Evolutionary conservation across 75 land plant genomes (phyloP).

Genomic region (Picea glauca): DNA sequence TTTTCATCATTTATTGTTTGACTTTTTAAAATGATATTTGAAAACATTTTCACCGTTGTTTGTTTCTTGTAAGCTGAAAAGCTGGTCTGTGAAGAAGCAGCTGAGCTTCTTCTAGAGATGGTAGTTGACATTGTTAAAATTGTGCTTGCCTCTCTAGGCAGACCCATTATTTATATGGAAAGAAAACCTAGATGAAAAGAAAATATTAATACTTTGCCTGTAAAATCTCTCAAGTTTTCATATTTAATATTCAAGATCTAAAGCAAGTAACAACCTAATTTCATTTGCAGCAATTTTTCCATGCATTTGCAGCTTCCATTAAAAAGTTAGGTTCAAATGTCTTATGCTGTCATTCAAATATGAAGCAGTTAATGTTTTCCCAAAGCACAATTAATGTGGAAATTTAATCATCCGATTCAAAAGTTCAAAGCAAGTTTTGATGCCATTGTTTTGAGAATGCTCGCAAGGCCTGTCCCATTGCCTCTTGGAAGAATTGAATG

Average conservation of each 20-base stretch:
- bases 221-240: background rate
- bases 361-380: background rate
- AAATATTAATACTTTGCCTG: background rate
- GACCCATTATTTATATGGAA: background rate
- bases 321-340: background rate
- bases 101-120: background rate
- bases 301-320: background rate
- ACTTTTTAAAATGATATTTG: background rate
- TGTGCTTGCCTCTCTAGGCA: background rate
- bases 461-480: background rate
- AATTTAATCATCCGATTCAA: background rate
- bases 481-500: background rate
- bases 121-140: background rate
- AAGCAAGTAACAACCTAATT: background rate
- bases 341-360: background rate
- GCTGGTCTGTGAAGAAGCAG: background rate
- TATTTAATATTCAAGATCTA: background rate
- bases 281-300: background rate
- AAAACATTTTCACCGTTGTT: background rate
- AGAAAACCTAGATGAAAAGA: background rate
- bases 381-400: background rate
- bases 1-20: background rate
- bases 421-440: background rate
- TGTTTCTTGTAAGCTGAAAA: background rate
- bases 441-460: background rate